phyloP scores from a whole-genome alignment of 2,329 filamentous ascomycete genomes.

The Colletotrichum falcatum region DNA sequence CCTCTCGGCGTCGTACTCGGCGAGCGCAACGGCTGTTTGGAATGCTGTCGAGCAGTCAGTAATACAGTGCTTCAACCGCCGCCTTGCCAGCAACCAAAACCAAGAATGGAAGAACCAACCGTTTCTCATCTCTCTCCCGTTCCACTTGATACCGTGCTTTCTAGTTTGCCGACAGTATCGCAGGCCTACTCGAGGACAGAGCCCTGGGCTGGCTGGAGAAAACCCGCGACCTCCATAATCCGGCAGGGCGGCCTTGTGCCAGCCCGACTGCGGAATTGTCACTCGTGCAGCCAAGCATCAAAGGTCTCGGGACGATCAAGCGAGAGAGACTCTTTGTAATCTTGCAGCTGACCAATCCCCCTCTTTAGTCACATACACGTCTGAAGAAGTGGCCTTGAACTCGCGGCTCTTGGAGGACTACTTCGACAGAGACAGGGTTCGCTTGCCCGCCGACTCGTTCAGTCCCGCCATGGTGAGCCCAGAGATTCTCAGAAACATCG shows the following conservation, averaged over 20 bases:
- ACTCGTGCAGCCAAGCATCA: neutral
- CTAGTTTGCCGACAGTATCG: constrained; percentile 9
- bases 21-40: constrained; percentile 48
- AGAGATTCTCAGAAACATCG: neutral
- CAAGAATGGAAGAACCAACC: constrained; percentile 23
- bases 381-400: neutral
- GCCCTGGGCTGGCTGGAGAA: neutral
- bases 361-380: neutral
- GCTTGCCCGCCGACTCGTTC: neutral
- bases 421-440: constrained; percentile 1
- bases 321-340: neutral
- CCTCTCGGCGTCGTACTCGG: constrained; percentile 40
- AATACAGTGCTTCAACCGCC: rapidly evolving
- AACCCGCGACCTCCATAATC: neutral
- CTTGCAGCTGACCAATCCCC: neutral
- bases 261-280: neutral
- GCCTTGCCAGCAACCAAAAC: neutral
- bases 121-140: constrained; percentile 47
- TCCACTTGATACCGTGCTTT: constrained; percentile 41
- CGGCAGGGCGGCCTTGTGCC: too few relatives aligned
- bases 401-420: constrained; percentile 6
- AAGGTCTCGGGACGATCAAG: neutral
- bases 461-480: neutral
- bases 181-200: neutral
- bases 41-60: constrained; percentile 42